A percentile compares a stretch with the other conserved stretches of the same genome.
Evolutionary conservation across 2,329 filamentous ascomycete genomes (phyloP).

Genomic region (Madurella mycetomatis): DNA sequence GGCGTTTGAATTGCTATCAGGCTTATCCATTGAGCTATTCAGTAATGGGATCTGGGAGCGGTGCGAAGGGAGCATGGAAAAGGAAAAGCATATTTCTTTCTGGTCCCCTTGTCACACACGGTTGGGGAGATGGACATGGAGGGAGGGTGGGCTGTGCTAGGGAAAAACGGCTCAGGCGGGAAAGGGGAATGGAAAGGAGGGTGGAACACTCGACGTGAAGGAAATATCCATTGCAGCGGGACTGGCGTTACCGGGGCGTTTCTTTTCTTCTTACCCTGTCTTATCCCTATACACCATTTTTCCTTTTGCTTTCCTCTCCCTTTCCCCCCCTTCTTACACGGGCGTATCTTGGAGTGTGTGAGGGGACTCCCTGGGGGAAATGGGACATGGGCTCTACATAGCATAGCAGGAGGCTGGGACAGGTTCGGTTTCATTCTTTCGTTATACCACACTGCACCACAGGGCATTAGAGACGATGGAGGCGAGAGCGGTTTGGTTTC

Average conservation of each 20-base stretch:
- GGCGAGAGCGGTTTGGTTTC: background rate
- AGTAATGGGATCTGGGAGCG: background rate
- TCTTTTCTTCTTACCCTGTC: background rate
- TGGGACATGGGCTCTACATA: background rate
- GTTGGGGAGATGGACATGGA: background rate
- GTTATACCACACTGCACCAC: background rate
- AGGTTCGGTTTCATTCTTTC: background rate
- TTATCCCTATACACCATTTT: constrained; percentile 4
- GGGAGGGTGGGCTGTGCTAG: background rate
- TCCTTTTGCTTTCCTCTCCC: background rate
- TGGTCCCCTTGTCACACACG: background rate
- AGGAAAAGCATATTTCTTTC: background rate
- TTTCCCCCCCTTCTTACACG: background rate
- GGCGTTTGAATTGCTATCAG: background rate
- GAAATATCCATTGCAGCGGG: constrained; percentile 3
- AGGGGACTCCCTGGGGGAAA: background rate
- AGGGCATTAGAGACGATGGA: background rate
- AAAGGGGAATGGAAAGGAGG: background rate
- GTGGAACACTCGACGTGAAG: background rate
- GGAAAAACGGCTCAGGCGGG: constrained; percentile 3
- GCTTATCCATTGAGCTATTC: background rate
- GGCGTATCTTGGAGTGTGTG: background rate
- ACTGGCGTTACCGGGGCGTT: constrained; percentile 1
- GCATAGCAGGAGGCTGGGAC: background rate
- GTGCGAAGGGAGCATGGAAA: background rate